Evolutionary conservation across 306 rosid species (phyloP).

Genomic region (Neltuma alba): DNA sequence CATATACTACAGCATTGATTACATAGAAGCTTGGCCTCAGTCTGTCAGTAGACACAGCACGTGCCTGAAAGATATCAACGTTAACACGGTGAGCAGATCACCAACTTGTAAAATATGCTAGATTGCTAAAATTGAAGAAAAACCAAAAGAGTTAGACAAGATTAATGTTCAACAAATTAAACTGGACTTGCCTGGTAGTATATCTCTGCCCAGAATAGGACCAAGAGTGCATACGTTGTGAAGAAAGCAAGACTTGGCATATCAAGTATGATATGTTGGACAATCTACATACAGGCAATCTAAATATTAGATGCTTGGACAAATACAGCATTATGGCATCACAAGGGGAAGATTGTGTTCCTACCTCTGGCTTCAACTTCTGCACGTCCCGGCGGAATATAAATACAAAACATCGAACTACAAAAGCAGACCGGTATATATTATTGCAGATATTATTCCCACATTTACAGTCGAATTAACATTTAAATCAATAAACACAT

Average conservation of each 20-base stretch:
- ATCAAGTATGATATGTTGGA: conserved; percentile 86
- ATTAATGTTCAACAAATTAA: neutral
- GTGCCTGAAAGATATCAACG: conserved; percentile 68
- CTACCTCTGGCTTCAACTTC: conserved; percentile 72
- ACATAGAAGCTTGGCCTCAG: conserved; percentile 86
- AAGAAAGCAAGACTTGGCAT: conserved; percentile 95
- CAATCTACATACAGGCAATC: conserved; percentile 56
- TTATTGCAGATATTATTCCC: conserved; percentile 2
- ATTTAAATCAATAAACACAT: neutral
- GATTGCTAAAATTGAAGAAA: neutral
- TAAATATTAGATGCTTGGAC: conserved; percentile 32
- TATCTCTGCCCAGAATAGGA: conserved; percentile 98
- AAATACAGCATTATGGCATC: neutral
- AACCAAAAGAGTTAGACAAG: neutral
- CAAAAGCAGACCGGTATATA: conserved; percentile 25
- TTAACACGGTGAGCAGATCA: conserved; percentile 7
- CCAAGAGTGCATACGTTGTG: conserved; percentile 92
- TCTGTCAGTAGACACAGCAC: conserved; percentile 93
- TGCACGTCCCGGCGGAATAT: conserved; percentile 86
- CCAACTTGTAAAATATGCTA: neutral
- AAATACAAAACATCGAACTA: conserved; percentile 83
- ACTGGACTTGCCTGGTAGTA: conserved; percentile 80
- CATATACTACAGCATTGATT: conserved; percentile 83
- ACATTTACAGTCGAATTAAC: neutral
- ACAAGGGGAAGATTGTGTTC: neutral